Conservation (phyloP, 2,329 filamentous ascomycete species). For the Colletotrichum somersetense region DNA sequence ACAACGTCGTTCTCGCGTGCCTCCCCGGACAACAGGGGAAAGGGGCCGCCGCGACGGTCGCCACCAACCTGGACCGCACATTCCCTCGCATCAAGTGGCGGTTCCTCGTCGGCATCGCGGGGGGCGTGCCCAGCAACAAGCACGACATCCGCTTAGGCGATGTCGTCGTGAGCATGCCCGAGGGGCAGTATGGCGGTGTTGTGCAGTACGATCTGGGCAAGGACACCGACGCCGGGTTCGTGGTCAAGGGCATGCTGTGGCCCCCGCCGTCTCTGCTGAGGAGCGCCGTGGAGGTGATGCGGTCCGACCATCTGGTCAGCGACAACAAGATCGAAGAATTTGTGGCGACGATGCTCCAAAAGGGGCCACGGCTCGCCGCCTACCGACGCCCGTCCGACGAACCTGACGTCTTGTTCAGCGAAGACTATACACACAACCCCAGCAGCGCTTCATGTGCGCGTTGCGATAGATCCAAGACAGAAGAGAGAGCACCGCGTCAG, state of each 20-base stretch:
- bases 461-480: not conserved
- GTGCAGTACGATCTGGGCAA: constrained; percentile 34
- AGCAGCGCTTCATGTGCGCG: not conserved
- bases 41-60: not conserved
- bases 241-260: constrained; percentile 41
- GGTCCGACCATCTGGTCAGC: not conserved
- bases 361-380: not conserved
- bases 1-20: not conserved
- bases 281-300: constrained; percentile 27
- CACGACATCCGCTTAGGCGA: not conserved
- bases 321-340: not conserved
- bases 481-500: constrained; percentile 25
- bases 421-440: not conserved
- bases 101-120: not conserved
- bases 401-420: not conserved
- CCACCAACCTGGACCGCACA: not conserved
- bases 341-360: not conserved
- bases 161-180: not conserved
- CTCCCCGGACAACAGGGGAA: not conserved
- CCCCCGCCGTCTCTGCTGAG: constrained; percentile 36
- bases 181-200: constrained; percentile 21
- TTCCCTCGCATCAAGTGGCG: not conserved
- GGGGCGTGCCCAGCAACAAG: not conserved
- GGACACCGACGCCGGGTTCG: constrained; percentile 20
- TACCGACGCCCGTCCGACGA: not conserved